Conservation (phyloP, 305 asterid species). For the Solanum hybrid region DNA sequence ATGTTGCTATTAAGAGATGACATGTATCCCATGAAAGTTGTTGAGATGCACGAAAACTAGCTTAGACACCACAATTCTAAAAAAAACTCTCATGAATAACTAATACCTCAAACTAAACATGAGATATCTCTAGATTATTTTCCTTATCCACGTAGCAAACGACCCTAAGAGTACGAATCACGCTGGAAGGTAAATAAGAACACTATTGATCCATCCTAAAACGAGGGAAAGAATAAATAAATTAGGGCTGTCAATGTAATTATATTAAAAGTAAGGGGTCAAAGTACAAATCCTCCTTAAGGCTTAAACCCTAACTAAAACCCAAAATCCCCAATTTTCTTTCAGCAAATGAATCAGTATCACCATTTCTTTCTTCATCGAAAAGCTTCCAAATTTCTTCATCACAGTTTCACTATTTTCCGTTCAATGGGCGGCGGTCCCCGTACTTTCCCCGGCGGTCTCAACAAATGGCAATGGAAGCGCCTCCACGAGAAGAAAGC, state of each 20-base stretch:
- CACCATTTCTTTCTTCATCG: background rate
- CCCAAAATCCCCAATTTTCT: background rate
- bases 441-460: slow-evolving; percentile 91
- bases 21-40: fast-evolving
- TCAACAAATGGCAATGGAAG: slow-evolving; percentile 97
- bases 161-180: background rate
- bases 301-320: background rate
- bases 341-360: background rate
- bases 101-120: background rate
- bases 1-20: background rate
- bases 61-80: fast-evolving
- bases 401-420: slow-evolving; percentile 26
- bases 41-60: fast-evolving
- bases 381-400: background rate
- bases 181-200: fast-evolving
- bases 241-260: background rate
- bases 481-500: slow-evolving; percentile 96
- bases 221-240: background rate
- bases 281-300: background rate
- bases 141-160: background rate
- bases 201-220: background rate
- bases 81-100: background rate
- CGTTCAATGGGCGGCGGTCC: slow-evolving; percentile 94
- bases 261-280: background rate
- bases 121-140: background rate